phyloP scores from a whole-genome alignment of 345 rosid genomes.

The Rhizophora apiculata region DNA sequence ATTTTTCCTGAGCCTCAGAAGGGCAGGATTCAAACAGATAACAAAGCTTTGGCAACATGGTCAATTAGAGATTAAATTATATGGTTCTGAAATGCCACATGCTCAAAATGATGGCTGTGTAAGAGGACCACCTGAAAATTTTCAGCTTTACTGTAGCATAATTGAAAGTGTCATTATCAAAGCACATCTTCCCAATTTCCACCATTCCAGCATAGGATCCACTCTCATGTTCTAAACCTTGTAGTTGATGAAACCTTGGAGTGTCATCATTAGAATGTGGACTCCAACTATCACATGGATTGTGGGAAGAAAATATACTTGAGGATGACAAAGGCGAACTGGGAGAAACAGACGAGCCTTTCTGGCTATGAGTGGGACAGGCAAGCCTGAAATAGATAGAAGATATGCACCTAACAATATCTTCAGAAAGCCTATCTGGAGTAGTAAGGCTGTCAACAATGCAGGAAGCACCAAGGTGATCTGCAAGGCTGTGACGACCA shows the following conservation, averaged over 20 bases:
- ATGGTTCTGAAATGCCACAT: not conserved
- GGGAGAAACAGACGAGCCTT: constrained; percentile 54
- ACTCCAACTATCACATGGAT: constrained; percentile 59
- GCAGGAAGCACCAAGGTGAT: constrained; percentile 54
- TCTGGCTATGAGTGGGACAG: constrained; percentile 28
- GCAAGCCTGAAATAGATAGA: constrained; percentile 75
- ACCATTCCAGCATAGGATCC: constrained; percentile 37
- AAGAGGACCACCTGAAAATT: constrained; percentile 58
- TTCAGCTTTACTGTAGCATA: constrained; percentile 59
- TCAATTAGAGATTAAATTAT: not conserved
- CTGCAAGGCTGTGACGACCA: constrained; percentile 67
- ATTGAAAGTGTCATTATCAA: constrained; percentile 57
- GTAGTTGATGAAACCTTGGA: constrained; percentile 26
- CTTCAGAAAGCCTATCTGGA: constrained; percentile 70
- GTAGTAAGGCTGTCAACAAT: constrained; percentile 28
- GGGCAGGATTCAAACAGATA: not conserved
- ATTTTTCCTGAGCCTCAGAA: not conserved
- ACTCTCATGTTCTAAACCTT: constrained; percentile 43
- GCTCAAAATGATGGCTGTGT: not conserved
- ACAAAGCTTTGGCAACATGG: not conserved
- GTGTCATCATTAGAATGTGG: constrained; percentile 46
- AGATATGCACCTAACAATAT: constrained; percentile 74
- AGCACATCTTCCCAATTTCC: constrained; percentile 54
- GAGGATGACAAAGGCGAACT: constrained; percentile 69
- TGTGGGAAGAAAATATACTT: constrained; percentile 64